A percentile compares a stretch with the other conserved stretches of the same genome.
Evolutionary conservation across 2,329 filamentous ascomycete genomes (phyloP).

Genomic region (Tolypocladium endophyticum): DNA sequence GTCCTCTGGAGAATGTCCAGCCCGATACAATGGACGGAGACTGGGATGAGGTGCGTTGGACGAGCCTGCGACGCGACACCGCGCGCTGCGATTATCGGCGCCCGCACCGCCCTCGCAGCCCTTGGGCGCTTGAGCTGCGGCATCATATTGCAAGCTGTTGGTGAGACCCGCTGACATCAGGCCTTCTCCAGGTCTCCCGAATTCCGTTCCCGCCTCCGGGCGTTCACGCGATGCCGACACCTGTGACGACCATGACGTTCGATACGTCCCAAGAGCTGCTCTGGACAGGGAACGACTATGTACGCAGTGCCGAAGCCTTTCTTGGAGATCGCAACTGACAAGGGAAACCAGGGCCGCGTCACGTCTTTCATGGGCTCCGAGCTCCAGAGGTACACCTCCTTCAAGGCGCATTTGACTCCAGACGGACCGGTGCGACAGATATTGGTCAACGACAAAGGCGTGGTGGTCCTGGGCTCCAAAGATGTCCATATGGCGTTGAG

Average conservation of each 20-base stretch:
- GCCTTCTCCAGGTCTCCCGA: slow-evolving; percentile 55
- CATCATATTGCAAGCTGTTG: neutral
- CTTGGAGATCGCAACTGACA: slow-evolving; percentile 11
- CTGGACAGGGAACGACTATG: slow-evolving; percentile 88
- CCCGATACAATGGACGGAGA: slow-evolving; percentile 50
- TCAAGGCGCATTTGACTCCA: slow-evolving; percentile 61
- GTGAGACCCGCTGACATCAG: slow-evolving; percentile 4
- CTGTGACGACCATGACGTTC: slow-evolving; percentile 74
- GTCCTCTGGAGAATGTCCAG: slow-evolving; percentile 24
- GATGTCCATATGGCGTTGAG: slow-evolving; percentile 85
- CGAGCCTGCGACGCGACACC: neutral
- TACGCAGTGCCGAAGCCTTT: slow-evolving; percentile 30
- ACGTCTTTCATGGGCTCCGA: slow-evolving; percentile 81
- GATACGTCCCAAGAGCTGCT: slow-evolving; percentile 82
- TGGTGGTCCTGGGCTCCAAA: slow-evolving; percentile 72
- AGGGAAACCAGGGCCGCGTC: slow-evolving; percentile 60
- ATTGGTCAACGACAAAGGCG: slow-evolving; percentile 80
- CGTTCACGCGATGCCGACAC: slow-evolving; percentile 57
- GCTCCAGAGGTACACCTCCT: slow-evolving; percentile 82
- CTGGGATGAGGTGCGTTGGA: slow-evolving; percentile 48
- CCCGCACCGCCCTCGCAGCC: neutral
- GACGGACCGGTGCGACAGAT: slow-evolving; percentile 82
- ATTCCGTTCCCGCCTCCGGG: slow-evolving; percentile 71
- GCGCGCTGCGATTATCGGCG: neutral
- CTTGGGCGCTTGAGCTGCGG: neutral